Evolutionary conservation across 108 stramenopile genomes (phyloP).

Genomic region (Hondaea fermentalgiana): DNA sequence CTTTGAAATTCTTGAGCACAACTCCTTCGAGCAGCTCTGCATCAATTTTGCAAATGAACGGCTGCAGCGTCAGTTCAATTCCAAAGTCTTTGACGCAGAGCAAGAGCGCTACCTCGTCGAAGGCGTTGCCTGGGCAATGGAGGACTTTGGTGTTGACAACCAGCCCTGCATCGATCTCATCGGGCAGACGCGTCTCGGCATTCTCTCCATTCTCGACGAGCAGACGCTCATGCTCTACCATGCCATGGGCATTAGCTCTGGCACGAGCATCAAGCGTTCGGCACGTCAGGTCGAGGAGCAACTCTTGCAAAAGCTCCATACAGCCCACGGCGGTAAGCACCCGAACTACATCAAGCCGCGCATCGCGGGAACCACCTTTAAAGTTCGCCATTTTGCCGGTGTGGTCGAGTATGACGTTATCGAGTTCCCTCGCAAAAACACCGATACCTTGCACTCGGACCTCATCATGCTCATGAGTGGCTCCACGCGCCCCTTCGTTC

Average conservation of each 20-base stretch:
- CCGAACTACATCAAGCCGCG: conserved; percentile 7
- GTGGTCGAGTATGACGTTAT: conserved; percentile 41
- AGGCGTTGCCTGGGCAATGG: conserved; percentile 38
- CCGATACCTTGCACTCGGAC: conserved; percentile 46
- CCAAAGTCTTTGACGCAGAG: conserved; percentile 44
- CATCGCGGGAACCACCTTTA: conserved; percentile 34
- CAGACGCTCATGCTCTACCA: conserved; percentile 17
- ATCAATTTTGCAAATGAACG: conserved; percentile 51
- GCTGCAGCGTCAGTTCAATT: conserved; percentile 57
- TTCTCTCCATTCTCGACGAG: conserved; percentile 43
- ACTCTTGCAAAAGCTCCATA: neutral
- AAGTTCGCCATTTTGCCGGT: conserved; percentile 55
- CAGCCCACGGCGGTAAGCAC: neutral
- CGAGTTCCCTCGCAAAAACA: conserved; percentile 57
- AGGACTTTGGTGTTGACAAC: conserved; percentile 49
- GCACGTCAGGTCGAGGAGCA: neutral
- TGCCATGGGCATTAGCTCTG: neutral
- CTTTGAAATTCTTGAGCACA: conserved; percentile 27
- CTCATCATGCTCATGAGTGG: conserved; percentile 36
- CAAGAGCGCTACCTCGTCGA: conserved; percentile 51
- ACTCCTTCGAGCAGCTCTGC: conserved; percentile 39
- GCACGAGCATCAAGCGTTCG: neutral
- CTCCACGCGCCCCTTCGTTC: conserved; percentile 8
- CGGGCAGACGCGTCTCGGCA: conserved; percentile 32
- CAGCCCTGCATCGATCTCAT: conserved; percentile 44